These are phyloP conservation scores for Huiozyma sinensis DNA, from an alignment of 805 yeast species.

Conservation along the genomic window DNA sequence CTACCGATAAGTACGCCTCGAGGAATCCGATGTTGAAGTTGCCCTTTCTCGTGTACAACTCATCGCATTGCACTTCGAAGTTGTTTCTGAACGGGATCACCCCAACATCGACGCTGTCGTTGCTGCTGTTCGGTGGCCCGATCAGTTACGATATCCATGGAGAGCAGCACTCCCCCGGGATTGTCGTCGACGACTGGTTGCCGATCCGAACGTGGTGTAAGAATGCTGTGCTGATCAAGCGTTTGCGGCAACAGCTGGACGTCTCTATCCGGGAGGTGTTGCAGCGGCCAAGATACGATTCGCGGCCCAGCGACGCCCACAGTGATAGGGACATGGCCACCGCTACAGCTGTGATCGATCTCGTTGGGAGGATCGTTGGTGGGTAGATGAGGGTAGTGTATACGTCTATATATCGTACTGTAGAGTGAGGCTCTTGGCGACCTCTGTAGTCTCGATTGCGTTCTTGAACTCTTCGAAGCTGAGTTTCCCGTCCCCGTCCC, in stretches of 20 bases:
- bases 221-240: slow-evolving; percentile 74
- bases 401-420: slow-evolving; percentile 26
- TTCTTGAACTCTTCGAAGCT: slow-evolving; percentile 78
- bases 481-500: slow-evolving; percentile 76
- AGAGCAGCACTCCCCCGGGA: slow-evolving; percentile 61
- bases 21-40: slow-evolving; percentile 32
- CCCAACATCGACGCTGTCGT: slow-evolving; percentile 62
- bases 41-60: slow-evolving; percentile 52
- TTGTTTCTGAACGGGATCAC: slow-evolving; percentile 66
- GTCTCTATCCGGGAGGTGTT: slow-evolving; percentile 53
- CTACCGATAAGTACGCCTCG: slow-evolving; percentile 19
- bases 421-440: slow-evolving; percentile 50
- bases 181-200: slow-evolving; percentile 79
- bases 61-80: slow-evolving; percentile 55
- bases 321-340: slow-evolving; percentile 26
- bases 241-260: slow-evolving; percentile 57
- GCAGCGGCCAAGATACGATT: slow-evolving; percentile 31
- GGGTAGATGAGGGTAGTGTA: too few relatives aligned
- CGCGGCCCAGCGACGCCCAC: slow-evolving; percentile 2
- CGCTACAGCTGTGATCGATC: slow-evolving; percentile 11
- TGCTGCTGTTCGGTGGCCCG: slow-evolving; percentile 74
- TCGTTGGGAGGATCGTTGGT: slow-evolving; percentile 28
- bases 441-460: slow-evolving; percentile 46
- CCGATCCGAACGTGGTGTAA: slow-evolving; percentile 91
- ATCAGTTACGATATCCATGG: slow-evolving; percentile 45